These are phyloP conservation scores for Penstemon newberryi DNA, from an alignment of 257 asterid genomes.

Conservation along the genomic window DNA sequence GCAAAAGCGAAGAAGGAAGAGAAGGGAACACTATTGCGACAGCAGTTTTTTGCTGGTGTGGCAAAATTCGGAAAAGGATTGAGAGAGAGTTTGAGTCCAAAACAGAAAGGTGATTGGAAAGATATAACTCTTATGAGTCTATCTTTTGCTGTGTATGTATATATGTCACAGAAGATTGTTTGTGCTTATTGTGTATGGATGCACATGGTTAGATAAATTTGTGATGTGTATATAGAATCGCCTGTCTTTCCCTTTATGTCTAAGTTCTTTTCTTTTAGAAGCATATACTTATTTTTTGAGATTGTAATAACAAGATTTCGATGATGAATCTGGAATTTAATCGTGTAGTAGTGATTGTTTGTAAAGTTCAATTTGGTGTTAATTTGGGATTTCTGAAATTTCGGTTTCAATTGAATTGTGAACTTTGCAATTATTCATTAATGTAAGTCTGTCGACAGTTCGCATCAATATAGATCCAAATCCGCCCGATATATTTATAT, in stretches of 20 bases:
- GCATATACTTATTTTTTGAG: too few relatives aligned
- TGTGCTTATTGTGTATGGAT: constrained; percentile 90
- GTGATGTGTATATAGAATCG: constrained; percentile 30
- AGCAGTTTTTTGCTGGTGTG: constrained; percentile 33
- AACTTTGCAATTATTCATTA: too few relatives aligned
- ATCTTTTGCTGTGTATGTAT: constrained; percentile 87
- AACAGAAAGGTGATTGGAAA: constrained; percentile 89
- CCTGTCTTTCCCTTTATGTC: background rate
- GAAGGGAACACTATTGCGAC: constrained; percentile 26
- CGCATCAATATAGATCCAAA: too few relatives aligned
- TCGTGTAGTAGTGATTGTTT: too few relatives aligned
- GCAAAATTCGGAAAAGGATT: constrained; percentile 54
- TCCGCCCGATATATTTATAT: too few relatives aligned
- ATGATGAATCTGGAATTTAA: too few relatives aligned
- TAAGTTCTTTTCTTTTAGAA: background rate
- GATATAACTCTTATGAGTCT: constrained; percentile 77
- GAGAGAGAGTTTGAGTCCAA: constrained; percentile 68
- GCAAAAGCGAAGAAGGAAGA: constrained; percentile 26
- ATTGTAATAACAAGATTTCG: too few relatives aligned
- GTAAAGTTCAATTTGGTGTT: too few relatives aligned
- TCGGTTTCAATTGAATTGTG: too few relatives aligned
- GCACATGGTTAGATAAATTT: constrained; percentile 50
- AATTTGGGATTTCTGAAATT: too few relatives aligned
- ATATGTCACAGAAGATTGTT: constrained; percentile 87
- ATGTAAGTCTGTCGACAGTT: too few relatives aligned